Evolutionary conservation across 768 basidiomycete species (phyloP).

Genomic region (Amanita muscaria): DNA sequence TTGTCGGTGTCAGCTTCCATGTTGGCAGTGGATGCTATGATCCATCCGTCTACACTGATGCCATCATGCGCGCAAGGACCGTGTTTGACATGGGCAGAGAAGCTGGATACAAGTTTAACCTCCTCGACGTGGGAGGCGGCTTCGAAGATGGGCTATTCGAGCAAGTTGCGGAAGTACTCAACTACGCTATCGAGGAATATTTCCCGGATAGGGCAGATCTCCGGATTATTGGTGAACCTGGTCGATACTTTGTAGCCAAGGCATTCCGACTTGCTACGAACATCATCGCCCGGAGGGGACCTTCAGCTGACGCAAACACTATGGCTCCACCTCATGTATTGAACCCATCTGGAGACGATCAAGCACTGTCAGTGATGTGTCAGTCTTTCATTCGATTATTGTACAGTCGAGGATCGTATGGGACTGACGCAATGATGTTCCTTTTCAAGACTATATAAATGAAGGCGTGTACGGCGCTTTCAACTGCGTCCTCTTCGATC

Average conservation of each 20-base stretch:
- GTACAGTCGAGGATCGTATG: slow-evolving; percentile 2
- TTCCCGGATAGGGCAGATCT: slow-evolving; percentile 70
- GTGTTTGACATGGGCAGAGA: slow-evolving; percentile 85
- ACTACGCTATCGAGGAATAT: slow-evolving; percentile 59
- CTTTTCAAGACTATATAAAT: slow-evolving; percentile 85
- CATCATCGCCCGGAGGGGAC: slow-evolving; percentile 60
- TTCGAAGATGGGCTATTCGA: slow-evolving; percentile 89
- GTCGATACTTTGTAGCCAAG: slow-evolving; percentile 85
- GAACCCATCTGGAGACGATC: neutral
- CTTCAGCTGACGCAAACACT: neutral
- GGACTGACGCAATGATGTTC: slow-evolving; percentile 9
- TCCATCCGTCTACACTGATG: slow-evolving; percentile 82
- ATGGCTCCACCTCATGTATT: neutral
- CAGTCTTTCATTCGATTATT: slow-evolving; percentile 34
- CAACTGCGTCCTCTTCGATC: slow-evolving; percentile 97
- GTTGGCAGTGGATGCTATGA: slow-evolving; percentile 97
- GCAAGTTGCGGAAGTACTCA: slow-evolving; percentile 62
- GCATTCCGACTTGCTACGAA: slow-evolving; percentile 91
- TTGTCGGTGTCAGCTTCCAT: slow-evolving; percentile 95
- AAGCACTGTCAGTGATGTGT: slow-evolving; percentile 77
- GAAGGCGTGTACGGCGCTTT: slow-evolving; percentile 97
- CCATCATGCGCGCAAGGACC: slow-evolving; percentile 68
- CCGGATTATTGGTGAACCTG: slow-evolving; percentile 91
- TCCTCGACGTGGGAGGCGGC: slow-evolving; percentile 94
- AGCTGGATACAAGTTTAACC: slow-evolving; percentile 70